Evolutionary conservation across 2,329 filamentous ascomycete genomes (phyloP), one percentile per base, ranked within the genome.

Genomic region (Coleophoma cylindrospora): DNA sequence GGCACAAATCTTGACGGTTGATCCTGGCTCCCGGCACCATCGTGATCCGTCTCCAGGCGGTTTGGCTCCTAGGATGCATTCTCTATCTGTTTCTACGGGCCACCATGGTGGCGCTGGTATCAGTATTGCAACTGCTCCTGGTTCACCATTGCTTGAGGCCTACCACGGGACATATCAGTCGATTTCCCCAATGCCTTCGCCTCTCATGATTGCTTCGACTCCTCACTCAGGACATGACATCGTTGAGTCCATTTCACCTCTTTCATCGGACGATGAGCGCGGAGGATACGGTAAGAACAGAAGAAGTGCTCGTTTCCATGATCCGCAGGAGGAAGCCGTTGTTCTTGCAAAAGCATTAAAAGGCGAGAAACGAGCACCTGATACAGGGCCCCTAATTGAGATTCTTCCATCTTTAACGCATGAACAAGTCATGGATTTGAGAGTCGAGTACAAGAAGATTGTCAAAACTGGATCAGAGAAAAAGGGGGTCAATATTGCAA

Each of bases 101-200:
- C 60, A 60, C 34, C 60, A 62, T 36, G 56, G 54, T 6, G 53
- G 54, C 14, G 58, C 58, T 14, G 44, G 58, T 15, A 74, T 79
- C 36, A 62, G 57, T 12, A 66, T 83, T 2, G 71, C 78, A 2
- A 71, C 73, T 19, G 78, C 89, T 2, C 89, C 91, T 0, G 82
- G 82, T 1, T 96, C 90, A 54, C 94, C 92, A 1, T 75, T 97
- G 45, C 80, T 96, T 2, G 92, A 97, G 69, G 86, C 94, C 1
- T 97, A 97, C 69, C 87, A 86, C 54, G 92, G 92, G 37, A 96
- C 91, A 0, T 97, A 95, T 61, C 92, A 97, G 68, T 89, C 89
- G 51, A 88, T 95, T 60, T 96, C 91, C 0, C 91, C 92, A 0
- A 96, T 96, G 89, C 91, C 91, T 0, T 91, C 91, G 0, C 89